Evolutionary conservation across 208 protist species (phyloP).

Genomic region (Hexamita inflata): DNA sequence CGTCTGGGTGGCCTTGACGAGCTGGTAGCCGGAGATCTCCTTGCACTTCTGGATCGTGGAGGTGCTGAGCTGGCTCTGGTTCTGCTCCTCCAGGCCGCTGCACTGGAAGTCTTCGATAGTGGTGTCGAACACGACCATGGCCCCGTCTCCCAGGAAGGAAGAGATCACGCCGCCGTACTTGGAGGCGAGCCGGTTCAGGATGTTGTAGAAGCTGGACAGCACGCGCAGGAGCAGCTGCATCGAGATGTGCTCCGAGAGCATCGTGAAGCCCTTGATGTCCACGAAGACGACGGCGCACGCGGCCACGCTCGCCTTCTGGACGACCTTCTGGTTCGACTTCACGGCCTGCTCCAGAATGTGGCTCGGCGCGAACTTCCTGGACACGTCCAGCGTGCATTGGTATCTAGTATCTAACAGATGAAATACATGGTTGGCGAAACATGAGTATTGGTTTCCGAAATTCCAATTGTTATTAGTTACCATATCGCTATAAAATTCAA

Average conservation of each 20-base stretch:
- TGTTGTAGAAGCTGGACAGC: neutral
- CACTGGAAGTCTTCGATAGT: neutral
- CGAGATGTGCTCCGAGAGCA: neutral
- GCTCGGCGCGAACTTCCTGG: no score
- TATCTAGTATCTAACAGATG: no score
- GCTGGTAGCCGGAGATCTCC: neutral
- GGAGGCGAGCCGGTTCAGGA: neutral
- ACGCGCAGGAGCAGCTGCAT: neutral
- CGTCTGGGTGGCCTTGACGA: neutral
- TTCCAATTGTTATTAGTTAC: no score
- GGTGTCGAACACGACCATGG: neutral
- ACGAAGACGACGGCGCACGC: neutral
- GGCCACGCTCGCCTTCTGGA: no score
- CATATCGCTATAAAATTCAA: no score
- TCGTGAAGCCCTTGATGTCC: slow-evolving; percentile 17
- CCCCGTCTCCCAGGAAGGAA: slow-evolving; percentile 11
- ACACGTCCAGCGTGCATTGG: no score
- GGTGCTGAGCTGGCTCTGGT: neutral
- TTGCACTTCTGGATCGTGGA: neutral
- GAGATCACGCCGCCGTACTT: neutral
- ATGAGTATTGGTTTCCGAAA: no score
- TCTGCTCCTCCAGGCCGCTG: neutral
- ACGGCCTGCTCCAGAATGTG: no score
- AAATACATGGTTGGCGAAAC: no score
- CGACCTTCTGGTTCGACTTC: no score